Evolutionary conservation across 83 land plant genomes (phyloP), one percentile per base, ranked within the genome.

Genomic region (Thuja plicata): DNA sequence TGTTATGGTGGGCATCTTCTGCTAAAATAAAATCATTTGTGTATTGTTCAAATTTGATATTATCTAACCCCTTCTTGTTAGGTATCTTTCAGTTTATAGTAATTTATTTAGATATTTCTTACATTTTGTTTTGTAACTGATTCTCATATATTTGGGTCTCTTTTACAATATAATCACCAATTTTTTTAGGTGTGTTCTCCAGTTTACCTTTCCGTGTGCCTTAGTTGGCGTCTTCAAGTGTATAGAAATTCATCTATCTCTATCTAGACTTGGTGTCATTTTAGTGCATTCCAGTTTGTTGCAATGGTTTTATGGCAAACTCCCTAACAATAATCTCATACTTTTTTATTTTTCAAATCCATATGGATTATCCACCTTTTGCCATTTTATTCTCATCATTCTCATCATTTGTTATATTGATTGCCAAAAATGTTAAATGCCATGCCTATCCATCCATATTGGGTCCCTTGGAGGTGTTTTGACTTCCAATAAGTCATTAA

Each of bases 391-490:
- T 37, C 19, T 37, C 37, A 19, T 77, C 7, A 5, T n/a, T 35
- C 4, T 7, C 15, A 37, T 77, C 81, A 57, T 15, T 57, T 57
- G 17, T 0, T 15, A n/a, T 3, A 13, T 16, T 77, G 8, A 43
- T 77, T 15, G 12, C 13, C n/a, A 94, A 91, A 41, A n/a, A n/a
- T n/a, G n/a, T n/a, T n/a, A 41, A 93, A 93, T 94, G 34, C 34
- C 92, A 76, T 91, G 62, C 32, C 9, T 94, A 24, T 16, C 94
- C 6, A 94, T 93, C 83, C 96, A 95, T 89, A 88, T 95, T 74
- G 92, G 94, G 24, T 62, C 94, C 0, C 80, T 93, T 2, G 93
- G 92, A 11, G 66, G 21, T 15, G 37, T 77, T 77, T 40, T 0
- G 37, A 38, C 81, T 38, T 16, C 5, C 40, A 6, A 15, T n/a